A percentile compares a stretch with the other conserved stretches of the same genome.
phyloP scores from a whole-genome alignment of 2,329 filamentous ascomycete species.

The Pseudodiploospora longispora region DNA sequence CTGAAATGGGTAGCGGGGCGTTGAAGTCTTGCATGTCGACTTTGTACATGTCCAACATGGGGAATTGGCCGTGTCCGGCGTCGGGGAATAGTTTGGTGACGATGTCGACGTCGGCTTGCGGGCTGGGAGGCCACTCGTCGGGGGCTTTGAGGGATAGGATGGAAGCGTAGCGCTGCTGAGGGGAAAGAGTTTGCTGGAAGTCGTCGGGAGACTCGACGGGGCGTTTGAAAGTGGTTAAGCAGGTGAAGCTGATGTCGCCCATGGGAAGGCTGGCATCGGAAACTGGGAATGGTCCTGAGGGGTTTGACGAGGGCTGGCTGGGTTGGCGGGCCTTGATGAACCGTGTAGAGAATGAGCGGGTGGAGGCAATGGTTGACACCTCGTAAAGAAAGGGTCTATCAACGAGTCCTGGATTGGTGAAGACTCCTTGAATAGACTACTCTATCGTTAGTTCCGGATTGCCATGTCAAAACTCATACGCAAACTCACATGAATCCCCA shows the following conservation, averaged over 20 bases:
- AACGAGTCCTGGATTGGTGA: constrained; percentile 36
- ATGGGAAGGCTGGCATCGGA: constrained; percentile 32
- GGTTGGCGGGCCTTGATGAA: constrained; percentile 43
- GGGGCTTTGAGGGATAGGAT: constrained; percentile 31
- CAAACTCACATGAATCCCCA: constrained; percentile 31
- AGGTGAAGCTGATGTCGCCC: constrained; percentile 39
- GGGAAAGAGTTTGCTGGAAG: constrained; percentile 28
- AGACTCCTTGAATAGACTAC: constrained; percentile 49
- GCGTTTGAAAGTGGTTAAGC: constrained; percentile 44
- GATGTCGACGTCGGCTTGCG: constrained; percentile 37
- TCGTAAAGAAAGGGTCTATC: constrained; percentile 48
- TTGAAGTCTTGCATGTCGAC: constrained; percentile 44
- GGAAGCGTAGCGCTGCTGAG: constrained; percentile 33
- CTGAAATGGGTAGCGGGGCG: constrained; percentile 29
- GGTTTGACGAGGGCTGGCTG: constrained; percentile 26
- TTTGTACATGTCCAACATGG: constrained; percentile 45
- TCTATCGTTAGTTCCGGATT: neutral
- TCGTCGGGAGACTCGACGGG: constrained; percentile 27
- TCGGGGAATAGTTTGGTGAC: constrained; percentile 28
- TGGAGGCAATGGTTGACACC: constrained; percentile 35
- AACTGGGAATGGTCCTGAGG: constrained; percentile 27
- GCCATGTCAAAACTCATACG: neutral
- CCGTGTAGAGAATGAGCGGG: constrained; percentile 41
- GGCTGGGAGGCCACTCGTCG: constrained; percentile 35
- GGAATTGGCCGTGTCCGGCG: constrained; percentile 35